These are phyloP conservation scores for Microsporum canis DNA, from an alignment of 2,329 filamentous ascomycete genomes.

Conservation along the genomic window DNA sequence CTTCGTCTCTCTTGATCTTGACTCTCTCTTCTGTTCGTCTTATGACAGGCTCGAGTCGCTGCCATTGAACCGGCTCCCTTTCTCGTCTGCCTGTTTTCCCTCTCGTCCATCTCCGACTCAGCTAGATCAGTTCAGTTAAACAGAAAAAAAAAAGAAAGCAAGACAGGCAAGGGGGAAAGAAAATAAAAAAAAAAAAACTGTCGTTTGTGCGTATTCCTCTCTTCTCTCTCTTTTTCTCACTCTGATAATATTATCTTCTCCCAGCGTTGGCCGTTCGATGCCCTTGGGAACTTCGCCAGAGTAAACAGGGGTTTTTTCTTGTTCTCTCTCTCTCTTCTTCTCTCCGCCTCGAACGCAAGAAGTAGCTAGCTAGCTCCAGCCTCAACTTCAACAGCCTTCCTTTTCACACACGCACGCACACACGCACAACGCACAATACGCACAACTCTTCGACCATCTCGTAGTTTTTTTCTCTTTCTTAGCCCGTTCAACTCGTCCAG, in stretches of 20 bases:
- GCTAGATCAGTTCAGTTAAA: constrained; percentile 2
- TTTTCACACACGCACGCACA: neutral
- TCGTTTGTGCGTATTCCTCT: constrained; percentile 8
- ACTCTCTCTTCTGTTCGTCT: constrained; percentile 9
- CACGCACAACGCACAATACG: neutral
- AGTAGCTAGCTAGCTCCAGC: constrained; percentile 5
- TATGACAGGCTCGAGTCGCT: neutral
- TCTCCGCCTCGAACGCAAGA: constrained; percentile 15
- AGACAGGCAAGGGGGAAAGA: neutral
- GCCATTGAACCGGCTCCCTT: constrained; percentile 5
- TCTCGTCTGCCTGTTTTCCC: constrained; percentile 2
- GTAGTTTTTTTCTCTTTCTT: neutral
- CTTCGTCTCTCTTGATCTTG: neutral
- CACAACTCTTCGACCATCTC: neutral
- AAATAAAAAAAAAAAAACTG: neutral
- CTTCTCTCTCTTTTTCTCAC: neutral
- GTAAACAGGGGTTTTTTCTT: constrained; percentile 7
- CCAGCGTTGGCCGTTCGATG: neutral
- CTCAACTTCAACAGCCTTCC: neutral
- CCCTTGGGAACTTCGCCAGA: neutral
- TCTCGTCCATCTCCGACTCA: neutral
- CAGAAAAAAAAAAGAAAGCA: neutral
- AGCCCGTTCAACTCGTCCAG: neutral
- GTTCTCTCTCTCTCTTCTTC: constrained; percentile 11
- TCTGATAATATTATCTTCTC: neutral